Percentiles rank a stretch among this genome's conserved stretches.
Evolutionary conservation across 306 rosid genomes (phyloP).

Genomic region (Rosa rugosa): DNA sequence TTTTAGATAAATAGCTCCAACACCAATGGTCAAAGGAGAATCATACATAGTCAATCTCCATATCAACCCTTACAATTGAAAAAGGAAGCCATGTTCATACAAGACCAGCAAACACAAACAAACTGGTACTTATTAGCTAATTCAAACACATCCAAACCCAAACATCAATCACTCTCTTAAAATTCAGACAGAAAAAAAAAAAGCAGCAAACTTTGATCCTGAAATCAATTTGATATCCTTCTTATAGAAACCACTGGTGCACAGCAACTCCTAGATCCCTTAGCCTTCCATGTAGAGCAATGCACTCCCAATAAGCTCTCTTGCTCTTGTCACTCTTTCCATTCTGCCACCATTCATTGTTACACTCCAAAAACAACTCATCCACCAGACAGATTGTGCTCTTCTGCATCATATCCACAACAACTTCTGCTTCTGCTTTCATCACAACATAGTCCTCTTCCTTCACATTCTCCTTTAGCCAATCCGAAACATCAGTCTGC

Average conservation of each 20-base stretch:
- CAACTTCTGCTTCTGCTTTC: slow-evolving; percentile 64
- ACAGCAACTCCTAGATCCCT: slow-evolving; percentile 71
- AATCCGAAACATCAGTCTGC: slow-evolving; percentile 34
- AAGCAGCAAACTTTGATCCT: slow-evolving; percentile 1
- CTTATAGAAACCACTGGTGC: slow-evolving; percentile 69
- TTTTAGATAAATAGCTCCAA: not conserved
- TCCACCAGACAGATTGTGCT: slow-evolving; percentile 52
- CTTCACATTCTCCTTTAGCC: slow-evolving; percentile 48
- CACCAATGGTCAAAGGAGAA: not conserved
- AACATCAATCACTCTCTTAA: slow-evolving; percentile 2
- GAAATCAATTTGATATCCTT: not conserved
- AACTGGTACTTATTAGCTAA: not conserved
- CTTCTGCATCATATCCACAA: slow-evolving; percentile 51
- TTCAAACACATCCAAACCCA: not conserved
- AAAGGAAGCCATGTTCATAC: not conserved
- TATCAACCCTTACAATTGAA: not conserved
- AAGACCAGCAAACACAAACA: not conserved
- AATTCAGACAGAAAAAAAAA: not conserved
- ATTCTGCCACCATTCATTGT: slow-evolving; percentile 59
- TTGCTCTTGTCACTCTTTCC: slow-evolving; percentile 29
- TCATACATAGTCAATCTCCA: not conserved
- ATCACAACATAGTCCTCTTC: slow-evolving; percentile 65
- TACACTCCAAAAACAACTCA: slow-evolving; percentile 70
- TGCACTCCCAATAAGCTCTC: slow-evolving; percentile 69
- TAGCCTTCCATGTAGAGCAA: slow-evolving; percentile 64